Evolutionary conservation across 306 rosid genomes (phyloP).

Genomic region (Quercus berberidifolia): DNA sequence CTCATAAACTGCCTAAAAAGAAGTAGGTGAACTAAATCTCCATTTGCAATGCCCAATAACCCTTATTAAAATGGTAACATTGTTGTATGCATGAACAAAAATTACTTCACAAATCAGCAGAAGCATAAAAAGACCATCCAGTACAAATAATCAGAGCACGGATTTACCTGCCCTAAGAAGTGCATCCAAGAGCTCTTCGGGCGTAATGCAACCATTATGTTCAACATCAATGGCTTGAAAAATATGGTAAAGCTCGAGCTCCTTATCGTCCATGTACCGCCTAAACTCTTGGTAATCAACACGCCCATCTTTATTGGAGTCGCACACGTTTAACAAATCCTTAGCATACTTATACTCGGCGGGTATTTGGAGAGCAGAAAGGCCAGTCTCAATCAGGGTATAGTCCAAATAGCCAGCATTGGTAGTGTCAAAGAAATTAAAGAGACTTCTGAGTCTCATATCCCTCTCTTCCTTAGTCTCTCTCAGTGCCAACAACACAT

Average conservation of each 20-base stretch:
- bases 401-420: conserved; percentile 64
- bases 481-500: conserved; percentile 72
- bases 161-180: conserved; percentile 76
- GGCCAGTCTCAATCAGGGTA: conserved; percentile 72
- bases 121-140: neutral
- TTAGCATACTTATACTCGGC: conserved; percentile 79
- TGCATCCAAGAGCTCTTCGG: conserved; percentile 97
- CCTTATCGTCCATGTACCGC: conserved; percentile 88
- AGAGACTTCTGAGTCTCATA: conserved; percentile 54
- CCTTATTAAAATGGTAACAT: neutral
- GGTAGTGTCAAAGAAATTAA: conserved; percentile 67
- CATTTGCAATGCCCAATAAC: neutral
- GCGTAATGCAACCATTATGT: conserved; percentile 86
- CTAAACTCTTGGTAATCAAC: conserved; percentile 76
- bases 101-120: neutral
- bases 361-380: conserved; percentile 79
- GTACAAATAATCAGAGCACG: neutral
- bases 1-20: neutral
- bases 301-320: conserved; percentile 69
- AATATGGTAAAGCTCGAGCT: conserved; percentile 84
- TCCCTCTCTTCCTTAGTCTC: conserved; percentile 88
- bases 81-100: neutral
- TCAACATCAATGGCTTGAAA: conserved; percentile 95
- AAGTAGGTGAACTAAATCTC: neutral
- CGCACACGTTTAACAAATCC: conserved; percentile 77